Evolutionary conservation across 805 yeast species (phyloP).

Genomic region (Teunomyces panamensis): DNA sequence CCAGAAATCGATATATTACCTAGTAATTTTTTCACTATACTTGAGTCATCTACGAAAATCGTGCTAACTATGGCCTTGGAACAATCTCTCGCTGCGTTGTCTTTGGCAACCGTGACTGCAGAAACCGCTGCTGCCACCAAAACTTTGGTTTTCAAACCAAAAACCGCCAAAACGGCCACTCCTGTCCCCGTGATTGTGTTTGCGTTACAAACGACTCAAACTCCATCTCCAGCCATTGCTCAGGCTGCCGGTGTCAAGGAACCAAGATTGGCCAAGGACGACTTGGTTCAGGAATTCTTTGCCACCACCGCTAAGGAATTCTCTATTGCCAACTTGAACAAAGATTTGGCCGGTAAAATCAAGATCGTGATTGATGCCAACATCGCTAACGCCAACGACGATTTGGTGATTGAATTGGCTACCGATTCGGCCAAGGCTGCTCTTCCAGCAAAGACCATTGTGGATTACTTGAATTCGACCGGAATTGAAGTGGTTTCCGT

Average conservation of each 20-base stretch:
- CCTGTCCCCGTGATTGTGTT: slow-evolving; percentile 80
- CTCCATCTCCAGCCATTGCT: slow-evolving; percentile 67
- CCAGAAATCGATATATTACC: background rate
- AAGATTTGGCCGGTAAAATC: slow-evolving; percentile 50
- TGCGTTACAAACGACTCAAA: slow-evolving; percentile 67
- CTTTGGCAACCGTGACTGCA: slow-evolving; percentile 53
- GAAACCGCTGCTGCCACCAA: slow-evolving; percentile 59
- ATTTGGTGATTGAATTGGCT: slow-evolving; percentile 42
- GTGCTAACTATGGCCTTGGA: slow-evolving; percentile 55
- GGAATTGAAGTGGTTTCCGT: slow-evolving; percentile 51
- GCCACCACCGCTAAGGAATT: slow-evolving; percentile 58
- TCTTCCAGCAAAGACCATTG: slow-evolving; percentile 45
- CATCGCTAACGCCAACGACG: slow-evolving; percentile 38
- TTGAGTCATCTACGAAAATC: slow-evolving; percentile 1
- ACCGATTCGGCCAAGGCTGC: slow-evolving; percentile 53
- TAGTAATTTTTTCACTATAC: background rate
- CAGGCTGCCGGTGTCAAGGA: slow-evolving; percentile 70
- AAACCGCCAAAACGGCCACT: slow-evolving; percentile 76
- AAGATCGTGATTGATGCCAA: slow-evolving; percentile 58
- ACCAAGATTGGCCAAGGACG: slow-evolving; percentile 85
- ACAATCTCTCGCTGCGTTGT: slow-evolving; percentile 63
- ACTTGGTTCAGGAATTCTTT: slow-evolving; percentile 65
- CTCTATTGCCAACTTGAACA: slow-evolving; percentile 51
- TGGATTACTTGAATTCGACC: slow-evolving; percentile 46
- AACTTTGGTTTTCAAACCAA: slow-evolving; percentile 85